phyloP scores from a whole-genome alignment of 768 basidiomycete genomes.

The Cystoderma amianthinum region DNA sequence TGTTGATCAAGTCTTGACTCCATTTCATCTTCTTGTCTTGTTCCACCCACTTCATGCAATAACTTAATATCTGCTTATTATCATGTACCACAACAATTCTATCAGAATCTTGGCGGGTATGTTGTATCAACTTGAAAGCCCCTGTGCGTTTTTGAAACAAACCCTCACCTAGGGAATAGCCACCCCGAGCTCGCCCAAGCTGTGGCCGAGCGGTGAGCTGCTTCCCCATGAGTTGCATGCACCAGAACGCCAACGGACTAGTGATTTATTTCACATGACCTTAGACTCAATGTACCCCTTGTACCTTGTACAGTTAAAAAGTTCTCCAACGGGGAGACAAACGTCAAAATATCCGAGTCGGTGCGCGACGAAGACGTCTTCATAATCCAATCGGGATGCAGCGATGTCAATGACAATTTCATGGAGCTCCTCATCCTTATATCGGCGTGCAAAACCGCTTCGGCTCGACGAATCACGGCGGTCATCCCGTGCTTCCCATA shows the following conservation, averaged over 20 bases:
- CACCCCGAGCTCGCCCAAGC: slow-evolving; percentile 95
- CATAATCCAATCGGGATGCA: slow-evolving; percentile 89
- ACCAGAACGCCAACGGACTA: slow-evolving; percentile 39
- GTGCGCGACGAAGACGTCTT: slow-evolving; percentile 98
- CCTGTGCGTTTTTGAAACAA: slow-evolving; percentile 1
- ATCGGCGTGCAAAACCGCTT: slow-evolving; percentile 95
- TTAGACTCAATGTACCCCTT: slow-evolving; percentile 84
- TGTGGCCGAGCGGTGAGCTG: slow-evolving; percentile 94
- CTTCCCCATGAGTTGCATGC: slow-evolving; percentile 29
- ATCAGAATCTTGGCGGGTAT: slow-evolving; percentile 69
- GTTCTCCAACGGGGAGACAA: slow-evolving; percentile 94
- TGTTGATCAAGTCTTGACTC: slow-evolving; percentile 20
- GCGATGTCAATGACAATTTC: slow-evolving; percentile 90
- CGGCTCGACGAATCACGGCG: slow-evolving; percentile 91
- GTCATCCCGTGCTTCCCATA: slow-evolving; percentile 98
- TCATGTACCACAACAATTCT: slow-evolving; percentile 79
- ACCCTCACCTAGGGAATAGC: slow-evolving; percentile 71
- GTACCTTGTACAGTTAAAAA: slow-evolving; percentile 82
- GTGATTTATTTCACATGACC: slow-evolving; percentile 35
- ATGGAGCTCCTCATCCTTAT: slow-evolving; percentile 99
- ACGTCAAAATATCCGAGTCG: slow-evolving; percentile 91
- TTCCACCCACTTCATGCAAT: slow-evolving; percentile 26
- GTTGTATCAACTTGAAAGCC: slow-evolving; percentile 16
- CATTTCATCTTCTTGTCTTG: slow-evolving; percentile 33
- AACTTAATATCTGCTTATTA: slow-evolving; percentile 19